phyloP scores from a whole-genome alignment of 2,329 filamentous ascomycete species.

The Fusarium compactum region DNA sequence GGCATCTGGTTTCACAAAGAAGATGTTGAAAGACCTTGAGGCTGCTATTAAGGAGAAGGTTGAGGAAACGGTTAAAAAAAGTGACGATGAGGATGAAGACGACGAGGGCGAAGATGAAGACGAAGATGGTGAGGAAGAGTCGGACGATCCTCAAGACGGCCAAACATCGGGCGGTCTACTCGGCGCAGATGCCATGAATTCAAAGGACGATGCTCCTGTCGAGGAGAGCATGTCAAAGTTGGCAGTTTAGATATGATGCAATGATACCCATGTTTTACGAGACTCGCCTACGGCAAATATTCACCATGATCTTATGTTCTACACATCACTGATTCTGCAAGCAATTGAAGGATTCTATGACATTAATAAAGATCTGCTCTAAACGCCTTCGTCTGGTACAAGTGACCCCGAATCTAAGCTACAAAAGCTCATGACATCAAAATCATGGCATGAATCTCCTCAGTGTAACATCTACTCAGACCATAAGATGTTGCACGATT shows the following conservation, averaged over 20 bases:
- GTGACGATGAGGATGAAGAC: conserved; percentile 49
- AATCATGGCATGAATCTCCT: conserved; percentile 48
- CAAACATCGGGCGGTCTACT: conserved; percentile 39
- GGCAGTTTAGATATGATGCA: conserved; percentile 42
- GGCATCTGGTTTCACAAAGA: conserved; percentile 94
- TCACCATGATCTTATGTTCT: not conserved
- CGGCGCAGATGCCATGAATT: conserved; percentile 35
- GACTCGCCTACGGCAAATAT: not conserved
- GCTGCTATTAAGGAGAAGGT: conserved; percentile 87
- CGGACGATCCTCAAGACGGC: conserved; percentile 35
- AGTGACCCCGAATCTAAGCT: conserved; percentile 54
- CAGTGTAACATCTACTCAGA: conserved; percentile 52
- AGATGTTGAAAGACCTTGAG: conserved; percentile 95
- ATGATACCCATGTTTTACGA: conserved; percentile 34
- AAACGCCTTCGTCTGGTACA: conserved; percentile 42
- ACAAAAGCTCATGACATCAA: conserved; percentile 55
- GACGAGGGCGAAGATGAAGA: conserved; percentile 50
- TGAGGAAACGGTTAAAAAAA: conserved; percentile 56
- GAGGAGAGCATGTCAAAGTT: conserved; percentile 49
- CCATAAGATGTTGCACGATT: conserved; percentile 54
- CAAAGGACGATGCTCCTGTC: conserved; percentile 30
- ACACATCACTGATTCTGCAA: not conserved
- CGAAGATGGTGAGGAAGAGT: conserved; percentile 44
- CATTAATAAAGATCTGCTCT: conserved; percentile 44
- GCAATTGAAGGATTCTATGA: conserved; percentile 33